Evolutionary conservation across 2,329 filamentous ascomycete genomes (phyloP).

Genomic region (Fusarium palustre): DNA sequence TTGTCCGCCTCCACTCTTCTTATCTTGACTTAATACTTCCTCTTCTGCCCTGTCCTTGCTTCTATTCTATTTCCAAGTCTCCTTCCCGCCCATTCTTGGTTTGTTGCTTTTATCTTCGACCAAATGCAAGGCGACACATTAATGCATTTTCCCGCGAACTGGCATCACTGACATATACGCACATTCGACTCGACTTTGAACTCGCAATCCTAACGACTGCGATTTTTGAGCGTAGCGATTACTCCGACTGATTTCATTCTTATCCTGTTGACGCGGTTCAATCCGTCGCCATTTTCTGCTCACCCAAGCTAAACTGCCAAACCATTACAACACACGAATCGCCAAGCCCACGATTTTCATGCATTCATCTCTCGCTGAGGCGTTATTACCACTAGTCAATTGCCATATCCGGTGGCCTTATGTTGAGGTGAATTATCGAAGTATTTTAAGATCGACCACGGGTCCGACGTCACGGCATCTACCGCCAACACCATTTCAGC

Average conservation of each 20-base stretch:
- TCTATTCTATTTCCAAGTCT: constrained; percentile 26
- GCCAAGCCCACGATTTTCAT: constrained; percentile 39
- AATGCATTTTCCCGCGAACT: neutral
- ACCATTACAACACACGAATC: constrained; percentile 1
- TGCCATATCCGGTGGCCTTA: constrained; percentile 41
- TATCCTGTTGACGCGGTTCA: neutral
- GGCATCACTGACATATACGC: constrained; percentile 7
- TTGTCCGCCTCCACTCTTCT: constrained; percentile 44
- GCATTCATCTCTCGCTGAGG: constrained; percentile 39
- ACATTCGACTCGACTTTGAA: neutral
- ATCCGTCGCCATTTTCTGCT: constrained; percentile 3
- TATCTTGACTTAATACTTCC: constrained; percentile 37
- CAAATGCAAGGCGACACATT: constrained; percentile 10
- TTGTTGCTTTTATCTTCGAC: constrained; percentile 14
- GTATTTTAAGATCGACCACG: constrained; percentile 16
- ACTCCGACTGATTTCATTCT: constrained; percentile 4
- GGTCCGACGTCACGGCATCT: constrained; percentile 22
- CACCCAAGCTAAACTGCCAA: constrained; percentile 1
- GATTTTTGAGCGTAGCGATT: constrained; percentile 10
- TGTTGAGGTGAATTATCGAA: constrained; percentile 39
- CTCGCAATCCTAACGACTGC: constrained; percentile 10
- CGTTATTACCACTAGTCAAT: constrained; percentile 30
- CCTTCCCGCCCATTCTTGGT: constrained; percentile 1
- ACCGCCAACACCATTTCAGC: constrained; percentile 16
- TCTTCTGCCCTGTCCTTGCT: constrained; percentile 27